Conservation (phyloP, 805 yeast genomes). For the Wickerhamiella spandovensis region DNA sequence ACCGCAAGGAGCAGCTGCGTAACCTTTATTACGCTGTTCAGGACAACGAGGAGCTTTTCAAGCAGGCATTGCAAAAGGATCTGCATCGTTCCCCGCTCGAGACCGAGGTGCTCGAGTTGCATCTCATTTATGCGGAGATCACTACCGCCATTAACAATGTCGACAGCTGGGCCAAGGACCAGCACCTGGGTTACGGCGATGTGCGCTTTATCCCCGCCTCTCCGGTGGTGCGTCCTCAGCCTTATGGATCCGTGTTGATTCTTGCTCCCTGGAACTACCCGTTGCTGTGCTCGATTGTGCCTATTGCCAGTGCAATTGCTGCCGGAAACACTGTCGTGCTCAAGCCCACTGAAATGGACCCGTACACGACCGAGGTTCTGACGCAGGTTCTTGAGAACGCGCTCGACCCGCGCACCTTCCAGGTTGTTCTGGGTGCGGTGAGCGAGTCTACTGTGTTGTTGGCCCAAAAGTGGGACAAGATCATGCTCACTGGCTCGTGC, state of each 20-base stretch:
- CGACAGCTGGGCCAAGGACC: conserved; percentile 47
- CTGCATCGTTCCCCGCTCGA: conserved; percentile 55
- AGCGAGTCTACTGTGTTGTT: conserved; percentile 48
- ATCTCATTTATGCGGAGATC: conserved; percentile 40
- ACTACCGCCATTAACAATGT: conserved; percentile 45
- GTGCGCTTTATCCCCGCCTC: conserved; percentile 13
- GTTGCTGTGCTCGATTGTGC: conserved; percentile 43
- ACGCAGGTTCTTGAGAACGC: conserved; percentile 40
- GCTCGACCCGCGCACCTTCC: conserved; percentile 43
- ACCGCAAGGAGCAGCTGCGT: conserved; percentile 49
- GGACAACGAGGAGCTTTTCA: conserved; percentile 42
- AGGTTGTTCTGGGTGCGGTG: conserved; percentile 60
- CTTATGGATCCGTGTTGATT: conserved; percentile 54
- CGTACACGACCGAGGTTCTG: conserved; percentile 43
- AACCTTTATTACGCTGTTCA: conserved; percentile 49
- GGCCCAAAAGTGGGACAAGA: conserved; percentile 60
- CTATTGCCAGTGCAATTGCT: conserved; percentile 69
- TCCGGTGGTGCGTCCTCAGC: conserved; percentile 19
- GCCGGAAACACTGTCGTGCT: conserved; percentile 71
- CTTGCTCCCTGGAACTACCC: conserved; percentile 81
- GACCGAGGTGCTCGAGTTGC: conserved; percentile 45
- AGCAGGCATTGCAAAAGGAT: conserved; percentile 50
- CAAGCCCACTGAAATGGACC: conserved; percentile 65
- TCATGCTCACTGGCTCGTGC: conserved; percentile 74
- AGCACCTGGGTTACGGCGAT: conserved; percentile 19